Percentiles rank a stretch among this genome's conserved stretches.
phyloP scores from a whole-genome alignment of 495 filamentous ascomycete species.

The Collariella sp. region DNA sequence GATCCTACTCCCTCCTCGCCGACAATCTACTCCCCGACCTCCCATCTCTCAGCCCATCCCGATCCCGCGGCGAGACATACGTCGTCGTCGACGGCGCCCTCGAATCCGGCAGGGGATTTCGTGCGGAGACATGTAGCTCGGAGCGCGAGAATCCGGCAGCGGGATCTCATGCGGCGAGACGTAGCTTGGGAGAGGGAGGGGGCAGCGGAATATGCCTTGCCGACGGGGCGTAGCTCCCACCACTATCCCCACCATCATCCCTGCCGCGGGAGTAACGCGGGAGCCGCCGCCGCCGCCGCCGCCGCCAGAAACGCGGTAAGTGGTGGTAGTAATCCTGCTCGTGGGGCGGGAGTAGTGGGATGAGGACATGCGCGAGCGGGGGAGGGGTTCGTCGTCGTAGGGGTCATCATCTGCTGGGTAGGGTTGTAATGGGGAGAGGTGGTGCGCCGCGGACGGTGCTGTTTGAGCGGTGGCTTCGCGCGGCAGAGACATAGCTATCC shows the following conservation, averaged over 20 bases:
- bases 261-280: too few relatives aligned
- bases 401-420: too few relatives aligned
- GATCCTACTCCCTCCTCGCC: neutral
- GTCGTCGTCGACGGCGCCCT: conserved; percentile 31
- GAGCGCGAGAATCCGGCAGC: conserved; percentile 16
- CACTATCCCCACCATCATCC: too few relatives aligned
- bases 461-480: conserved; percentile 28
- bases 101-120: conserved; percentile 9
- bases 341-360: conserved; percentile 23
- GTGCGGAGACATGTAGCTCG: conserved; percentile 21
- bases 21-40: too few relatives aligned
- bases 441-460: conserved; percentile 25
- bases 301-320: neutral
- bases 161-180: conserved; percentile 9
- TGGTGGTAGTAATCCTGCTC: conserved; percentile 24
- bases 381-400: neutral
- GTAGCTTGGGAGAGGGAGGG: neutral
- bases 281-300: too few relatives aligned
- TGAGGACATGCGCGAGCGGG: conserved; percentile 20
- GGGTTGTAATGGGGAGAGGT: neutral
- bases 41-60: neutral
- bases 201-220: neutral
- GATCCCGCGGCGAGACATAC: conserved; percentile 10
- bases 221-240: neutral
- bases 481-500: conserved; percentile 36